These are phyloP conservation scores for Sesbania bispinosa DNA, from an alignment of 306 rosid genomes.

Conservation along the genomic window DNA sequence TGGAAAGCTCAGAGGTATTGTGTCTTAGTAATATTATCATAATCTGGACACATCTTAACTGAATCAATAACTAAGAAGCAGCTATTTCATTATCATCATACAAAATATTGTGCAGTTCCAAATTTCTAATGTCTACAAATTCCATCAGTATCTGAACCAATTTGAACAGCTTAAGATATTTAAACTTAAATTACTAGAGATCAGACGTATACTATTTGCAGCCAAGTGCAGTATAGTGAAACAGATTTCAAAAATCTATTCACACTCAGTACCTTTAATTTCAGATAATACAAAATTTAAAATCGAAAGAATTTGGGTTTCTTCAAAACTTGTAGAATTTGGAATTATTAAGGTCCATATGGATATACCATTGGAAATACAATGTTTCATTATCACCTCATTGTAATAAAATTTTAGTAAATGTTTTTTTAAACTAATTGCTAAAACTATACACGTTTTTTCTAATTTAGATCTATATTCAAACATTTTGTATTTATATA, in stretches of 20 bases:
- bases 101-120: not conserved
- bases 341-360: not conserved
- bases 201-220: not conserved
- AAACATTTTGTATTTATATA: not conserved
- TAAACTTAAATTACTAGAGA: not conserved
- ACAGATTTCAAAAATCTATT: not conserved
- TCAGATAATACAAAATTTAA: not conserved
- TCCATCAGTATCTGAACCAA: slow-evolving; percentile 12
- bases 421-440: not conserved
- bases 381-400: not conserved
- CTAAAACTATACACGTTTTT: too few relatives aligned
- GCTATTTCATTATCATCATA: slow-evolving; percentile 1
- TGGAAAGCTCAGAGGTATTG: not conserved
- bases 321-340: not conserved
- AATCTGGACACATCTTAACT: not conserved
- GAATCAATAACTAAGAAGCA: slow-evolving; percentile 12
- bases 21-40: not conserved
- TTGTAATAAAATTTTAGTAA: not conserved
- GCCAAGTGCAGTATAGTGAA: not conserved
- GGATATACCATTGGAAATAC: not conserved
- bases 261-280: not conserved
- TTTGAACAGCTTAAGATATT: not conserved
- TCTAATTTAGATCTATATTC: not conserved
- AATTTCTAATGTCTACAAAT: slow-evolving; percentile 4
- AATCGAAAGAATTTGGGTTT: not conserved